Evolutionary conservation across 106 monocot species (phyloP).

Genomic region (Hemerocallis citrina): DNA sequence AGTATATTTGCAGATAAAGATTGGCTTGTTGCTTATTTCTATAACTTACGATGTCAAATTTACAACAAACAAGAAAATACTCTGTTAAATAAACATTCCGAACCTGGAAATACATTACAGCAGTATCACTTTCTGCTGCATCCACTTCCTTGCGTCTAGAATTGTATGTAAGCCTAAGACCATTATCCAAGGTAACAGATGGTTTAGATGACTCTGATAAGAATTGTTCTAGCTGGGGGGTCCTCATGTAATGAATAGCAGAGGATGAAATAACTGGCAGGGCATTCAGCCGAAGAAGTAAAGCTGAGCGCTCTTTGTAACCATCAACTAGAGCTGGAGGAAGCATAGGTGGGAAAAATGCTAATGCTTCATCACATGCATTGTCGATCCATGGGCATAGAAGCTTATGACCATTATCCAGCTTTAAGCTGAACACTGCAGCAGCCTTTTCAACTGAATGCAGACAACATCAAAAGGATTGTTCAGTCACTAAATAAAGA

Average conservation of each 20-base stretch:
- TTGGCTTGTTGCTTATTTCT: too few relatives aligned
- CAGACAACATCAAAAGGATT: background rate
- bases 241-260: slow-evolving; percentile 50
- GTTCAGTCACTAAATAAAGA: background rate
- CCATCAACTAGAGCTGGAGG: slow-evolving; percentile 47
- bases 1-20: too few relatives aligned
- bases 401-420: slow-evolving; percentile 82
- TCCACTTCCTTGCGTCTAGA: slow-evolving; percentile 26
- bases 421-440: slow-evolving; percentile 91
- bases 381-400: slow-evolving; percentile 96
- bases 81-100: slow-evolving; percentile 13
- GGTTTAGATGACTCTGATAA: slow-evolving; percentile 25
- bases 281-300: slow-evolving; percentile 41
- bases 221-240: slow-evolving; percentile 46
- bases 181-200: slow-evolving; percentile 25
- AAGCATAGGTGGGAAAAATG: slow-evolving; percentile 69
- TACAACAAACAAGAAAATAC: slow-evolving; percentile 2
- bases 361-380: slow-evolving; percentile 78
- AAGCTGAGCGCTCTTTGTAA: slow-evolving; percentile 42
- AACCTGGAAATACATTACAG: slow-evolving; percentile 69
- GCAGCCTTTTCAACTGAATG: slow-evolving; percentile 94
- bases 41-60: background rate
- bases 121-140: slow-evolving; percentile 19
- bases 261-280: slow-evolving; percentile 74
- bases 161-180: slow-evolving; percentile 31